These are phyloP conservation scores for Nannochloris sp. DNA, from an alignment of 139 green algal genomes.

Conservation along the genomic window DNA sequence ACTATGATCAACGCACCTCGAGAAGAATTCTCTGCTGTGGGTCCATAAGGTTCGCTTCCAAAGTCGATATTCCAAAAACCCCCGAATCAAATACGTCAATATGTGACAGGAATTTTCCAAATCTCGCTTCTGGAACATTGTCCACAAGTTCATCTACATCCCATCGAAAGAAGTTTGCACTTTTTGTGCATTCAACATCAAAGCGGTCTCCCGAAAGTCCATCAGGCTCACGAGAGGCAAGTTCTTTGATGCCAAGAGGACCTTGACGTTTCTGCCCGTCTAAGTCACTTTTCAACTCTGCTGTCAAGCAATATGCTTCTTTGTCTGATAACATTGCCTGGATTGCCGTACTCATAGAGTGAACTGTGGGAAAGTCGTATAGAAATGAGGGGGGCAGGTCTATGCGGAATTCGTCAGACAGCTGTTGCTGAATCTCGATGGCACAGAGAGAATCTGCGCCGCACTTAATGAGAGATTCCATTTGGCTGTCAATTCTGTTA, in stretches of 20 bases:
- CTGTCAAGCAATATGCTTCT: not conserved
- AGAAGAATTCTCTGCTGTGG: slow-evolving; percentile 71
- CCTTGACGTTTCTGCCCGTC: not conserved
- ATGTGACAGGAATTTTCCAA: slow-evolving; percentile 41
- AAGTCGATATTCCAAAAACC: slow-evolving; percentile 43
- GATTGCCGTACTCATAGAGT: not conserved
- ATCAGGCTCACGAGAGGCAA: not conserved
- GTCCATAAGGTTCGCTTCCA: slow-evolving; percentile 62
- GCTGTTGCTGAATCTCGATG: slow-evolving; percentile 13
- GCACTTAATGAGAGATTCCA: not conserved
- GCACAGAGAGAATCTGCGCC: slow-evolving; percentile 1
- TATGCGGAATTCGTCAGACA: slow-evolving; percentile 14
- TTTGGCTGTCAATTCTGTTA: not conserved
- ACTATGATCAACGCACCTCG: slow-evolving; percentile 16
- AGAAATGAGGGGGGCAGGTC: slow-evolving; percentile 29
- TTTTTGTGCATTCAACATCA: slow-evolving; percentile 8
- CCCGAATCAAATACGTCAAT: slow-evolving; percentile 59
- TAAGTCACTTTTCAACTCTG: not conserved
- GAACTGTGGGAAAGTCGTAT: slow-evolving; percentile 41
- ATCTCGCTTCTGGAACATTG: slow-evolving; percentile 7
- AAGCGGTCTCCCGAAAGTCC: not conserved
- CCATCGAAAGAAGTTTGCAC: slow-evolving; percentile 36
- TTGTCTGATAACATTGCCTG: not conserved
- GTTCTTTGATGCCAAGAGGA: not conserved
- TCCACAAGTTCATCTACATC: slow-evolving; percentile 29